Evolutionary conservation across 345 rosid genomes (phyloP).

Genomic region (Euphorbia peplus): DNA sequence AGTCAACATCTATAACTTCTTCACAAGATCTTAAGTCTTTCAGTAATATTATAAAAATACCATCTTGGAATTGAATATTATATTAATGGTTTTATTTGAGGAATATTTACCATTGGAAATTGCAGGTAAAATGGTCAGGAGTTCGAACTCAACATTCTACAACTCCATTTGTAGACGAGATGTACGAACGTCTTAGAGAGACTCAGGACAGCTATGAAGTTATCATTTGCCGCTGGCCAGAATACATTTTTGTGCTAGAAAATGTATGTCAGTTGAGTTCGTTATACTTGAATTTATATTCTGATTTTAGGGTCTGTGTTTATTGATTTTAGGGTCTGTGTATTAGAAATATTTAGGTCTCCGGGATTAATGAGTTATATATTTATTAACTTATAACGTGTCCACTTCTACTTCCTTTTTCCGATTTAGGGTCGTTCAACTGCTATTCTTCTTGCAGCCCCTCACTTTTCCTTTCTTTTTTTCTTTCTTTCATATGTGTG

Average conservation of each 20-base stretch:
- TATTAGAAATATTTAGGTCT: neutral
- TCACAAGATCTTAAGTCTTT: neutral
- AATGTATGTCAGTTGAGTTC: conserved; percentile 47
- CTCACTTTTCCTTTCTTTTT: neutral
- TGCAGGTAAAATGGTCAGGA: conserved; percentile 96
- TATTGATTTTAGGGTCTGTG: neutral
- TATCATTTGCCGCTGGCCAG: conserved; percentile 96
- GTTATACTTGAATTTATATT: neutral
- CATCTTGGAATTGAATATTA: neutral
- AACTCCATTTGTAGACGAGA: conserved; percentile 91
- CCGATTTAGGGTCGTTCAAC: neutral
- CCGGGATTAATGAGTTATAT: neutral
- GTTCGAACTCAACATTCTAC: conserved; percentile 91
- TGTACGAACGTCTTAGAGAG: conserved; percentile 80
- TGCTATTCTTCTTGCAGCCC: neutral
- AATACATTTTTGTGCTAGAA: conserved; percentile 83
- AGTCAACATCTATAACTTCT: neutral
- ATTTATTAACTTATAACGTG: neutral
- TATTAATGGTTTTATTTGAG: neutral
- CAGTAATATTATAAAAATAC: neutral
- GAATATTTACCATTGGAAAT: neutral
- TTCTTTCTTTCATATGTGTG: no score
- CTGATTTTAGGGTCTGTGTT: neutral
- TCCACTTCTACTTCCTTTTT: neutral
- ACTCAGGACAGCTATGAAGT: conserved; percentile 78